phyloP scores from a whole-genome alignment of 768 basidiomycete genomes.

The Cystofilobasidium macerans region DNA sequence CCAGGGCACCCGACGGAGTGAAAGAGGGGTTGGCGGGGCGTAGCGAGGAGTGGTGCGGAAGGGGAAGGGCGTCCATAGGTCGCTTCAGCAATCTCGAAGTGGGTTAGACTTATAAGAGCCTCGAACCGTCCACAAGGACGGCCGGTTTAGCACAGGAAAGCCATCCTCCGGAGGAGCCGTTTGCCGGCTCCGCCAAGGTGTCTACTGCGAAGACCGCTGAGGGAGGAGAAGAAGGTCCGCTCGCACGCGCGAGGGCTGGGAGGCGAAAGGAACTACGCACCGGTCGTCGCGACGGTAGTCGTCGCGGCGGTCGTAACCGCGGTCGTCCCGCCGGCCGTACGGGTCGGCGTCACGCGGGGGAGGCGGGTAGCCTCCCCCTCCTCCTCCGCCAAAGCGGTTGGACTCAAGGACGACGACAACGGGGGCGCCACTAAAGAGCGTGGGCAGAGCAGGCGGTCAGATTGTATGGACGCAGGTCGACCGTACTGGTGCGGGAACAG shows the following conservation, averaged over 20 bases:
- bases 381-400: background rate
- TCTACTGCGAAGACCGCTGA: background rate
- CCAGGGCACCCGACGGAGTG: background rate
- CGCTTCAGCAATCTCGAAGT: too few species aligned
- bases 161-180: too few species aligned
- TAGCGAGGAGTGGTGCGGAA: too few species aligned
- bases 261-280: background rate
- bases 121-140: too few species aligned
- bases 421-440: slow-evolving; percentile 31
- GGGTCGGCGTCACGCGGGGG: background rate
- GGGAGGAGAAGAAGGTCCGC: background rate
- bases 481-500: slow-evolving; percentile 44
- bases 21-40: too few species aligned
- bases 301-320: slow-evolving; percentile 43
- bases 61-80: too few species aligned
- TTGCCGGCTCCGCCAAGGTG: too few species aligned
- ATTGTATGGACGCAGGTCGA: background rate
- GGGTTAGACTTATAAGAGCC: too few species aligned
- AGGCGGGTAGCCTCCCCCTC: background rate
- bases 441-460: slow-evolving; percentile 43
- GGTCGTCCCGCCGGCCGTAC: slow-evolving; percentile 51
- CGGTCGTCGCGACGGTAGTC: slow-evolving; percentile 14
- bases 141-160: too few species aligned
- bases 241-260: background rate
- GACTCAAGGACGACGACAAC: slow-evolving; percentile 25